A percentile compares a stretch with the other conserved stretches of the same genome.
These are phyloP conservation scores for Spinacia oleracea DNA, from an alignment of 179 eudicot species.

Conservation along the genomic window DNA sequence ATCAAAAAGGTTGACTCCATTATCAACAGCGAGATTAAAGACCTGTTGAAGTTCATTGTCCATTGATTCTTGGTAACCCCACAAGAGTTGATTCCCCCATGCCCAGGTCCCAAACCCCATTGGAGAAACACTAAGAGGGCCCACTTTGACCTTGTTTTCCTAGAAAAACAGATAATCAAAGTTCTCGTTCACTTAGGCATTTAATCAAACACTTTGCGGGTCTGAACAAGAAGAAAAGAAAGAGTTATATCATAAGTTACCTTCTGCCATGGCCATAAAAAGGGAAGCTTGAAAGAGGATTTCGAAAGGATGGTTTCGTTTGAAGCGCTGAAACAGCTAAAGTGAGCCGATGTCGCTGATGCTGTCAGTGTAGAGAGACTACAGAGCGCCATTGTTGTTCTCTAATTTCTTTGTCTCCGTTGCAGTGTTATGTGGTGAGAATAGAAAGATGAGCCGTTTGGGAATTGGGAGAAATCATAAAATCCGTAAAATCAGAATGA, in stretches of 20 bases:
- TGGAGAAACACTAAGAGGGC: slow-evolving; percentile 77
- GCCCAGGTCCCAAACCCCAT: slow-evolving; percentile 99
- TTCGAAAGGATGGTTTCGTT: slow-evolving; percentile 30
- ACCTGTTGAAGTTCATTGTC: slow-evolving; percentile 76
- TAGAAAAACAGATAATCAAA: neutral
- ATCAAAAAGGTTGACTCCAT: slow-evolving; percentile 84
- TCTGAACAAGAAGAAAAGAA: neutral
- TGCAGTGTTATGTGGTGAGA: slow-evolving; percentile 18
- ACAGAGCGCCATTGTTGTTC: slow-evolving; percentile 24
- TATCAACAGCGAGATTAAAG: slow-evolving; percentile 75
- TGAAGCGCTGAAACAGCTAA: slow-evolving; percentile 33
- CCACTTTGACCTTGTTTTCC: slow-evolving; percentile 60
- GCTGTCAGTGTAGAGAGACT: slow-evolving; percentile 1
- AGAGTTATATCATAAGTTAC: slow-evolving; percentile 15
- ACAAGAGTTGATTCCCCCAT: slow-evolving; percentile 90
- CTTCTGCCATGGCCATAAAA: slow-evolving; percentile 89
- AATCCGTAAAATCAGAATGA: no score
- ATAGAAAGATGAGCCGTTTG: neutral
- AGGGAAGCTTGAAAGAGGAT: slow-evolving; percentile 60
- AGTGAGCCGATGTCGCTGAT: slow-evolving; percentile 10
- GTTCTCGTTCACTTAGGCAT: slow-evolving; percentile 18
- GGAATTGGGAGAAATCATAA: neutral
- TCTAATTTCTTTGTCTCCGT: neutral
- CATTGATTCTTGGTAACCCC: slow-evolving; percentile 93
- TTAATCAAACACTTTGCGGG: slow-evolving; percentile 27